These are phyloP conservation scores for Boletus bicolor DNA, from an alignment of 768 basidiomycete genomes.

Conservation along the genomic window DNA sequence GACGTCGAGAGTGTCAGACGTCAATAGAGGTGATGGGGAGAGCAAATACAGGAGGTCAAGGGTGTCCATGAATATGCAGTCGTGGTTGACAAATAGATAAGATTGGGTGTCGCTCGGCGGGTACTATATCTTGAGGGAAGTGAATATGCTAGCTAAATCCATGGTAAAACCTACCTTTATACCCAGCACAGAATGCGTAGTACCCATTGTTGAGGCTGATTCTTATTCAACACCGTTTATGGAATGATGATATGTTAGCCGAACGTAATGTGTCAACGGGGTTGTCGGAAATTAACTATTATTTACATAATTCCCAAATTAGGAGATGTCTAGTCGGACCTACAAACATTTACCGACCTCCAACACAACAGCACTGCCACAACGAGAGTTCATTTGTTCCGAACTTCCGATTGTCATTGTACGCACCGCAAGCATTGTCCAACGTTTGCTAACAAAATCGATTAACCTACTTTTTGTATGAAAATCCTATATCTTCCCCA, in stretches of 20 bases:
- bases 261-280: neutral
- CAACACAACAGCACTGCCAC: neutral
- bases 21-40: neutral
- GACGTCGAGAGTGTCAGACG: neutral
- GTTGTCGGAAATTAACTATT: neutral
- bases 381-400: neutral
- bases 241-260: neutral
- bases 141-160: neutral
- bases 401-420: no score
- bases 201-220: neutral
- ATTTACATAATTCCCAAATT: neutral
- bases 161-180: neutral
- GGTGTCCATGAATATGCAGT: constrained; percentile 8
- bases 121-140: neutral
- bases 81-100: neutral
- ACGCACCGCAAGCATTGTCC: neutral
- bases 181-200: neutral
- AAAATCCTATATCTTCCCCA: neutral
- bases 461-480: neutral
- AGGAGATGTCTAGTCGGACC: no score
- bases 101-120: neutral
- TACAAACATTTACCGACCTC: no score
- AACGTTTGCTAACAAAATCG: neutral
- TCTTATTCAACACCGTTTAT: constrained; percentile 5
- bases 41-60: neutral